Percentiles rank a stretch among this genome's conserved stretches.
Conservation (phyloP, 2,329 filamentous ascomycete species). For the Arthroderma sp. region DNA sequence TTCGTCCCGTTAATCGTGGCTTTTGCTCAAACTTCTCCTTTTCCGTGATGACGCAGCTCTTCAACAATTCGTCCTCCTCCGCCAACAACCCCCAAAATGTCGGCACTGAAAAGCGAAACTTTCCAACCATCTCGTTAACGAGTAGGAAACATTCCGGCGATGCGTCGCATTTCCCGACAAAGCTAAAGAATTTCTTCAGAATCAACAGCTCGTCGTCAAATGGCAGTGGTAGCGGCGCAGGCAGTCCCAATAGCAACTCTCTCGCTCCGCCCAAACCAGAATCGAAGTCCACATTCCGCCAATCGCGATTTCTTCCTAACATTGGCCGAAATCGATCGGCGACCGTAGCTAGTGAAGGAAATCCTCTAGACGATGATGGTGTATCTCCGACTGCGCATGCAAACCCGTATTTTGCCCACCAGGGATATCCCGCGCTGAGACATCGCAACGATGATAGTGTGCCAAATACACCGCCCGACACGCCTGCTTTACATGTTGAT, state of each 20-base stretch:
- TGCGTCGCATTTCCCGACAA: conserved; percentile 45
- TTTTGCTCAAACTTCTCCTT: conserved; percentile 10
- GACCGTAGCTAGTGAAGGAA: conserved; percentile 85
- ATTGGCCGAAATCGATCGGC: conserved; percentile 78
- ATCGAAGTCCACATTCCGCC: conserved; percentile 57
- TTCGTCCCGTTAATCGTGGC: conserved; percentile 6
- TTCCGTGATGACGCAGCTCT: conserved; percentile 30
- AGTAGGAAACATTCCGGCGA: conserved; percentile 35
- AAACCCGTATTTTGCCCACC: conserved; percentile 95
- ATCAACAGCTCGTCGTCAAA: conserved; percentile 38
- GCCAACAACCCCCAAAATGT: conserved; percentile 13
- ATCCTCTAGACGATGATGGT: conserved; percentile 76
- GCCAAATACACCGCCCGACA: conserved; percentile 83
- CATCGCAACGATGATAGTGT: conserved; percentile 93
- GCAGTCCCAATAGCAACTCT: conserved; percentile 30
- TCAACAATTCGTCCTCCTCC: conserved; percentile 25
- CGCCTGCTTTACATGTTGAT: conserved; percentile 62
- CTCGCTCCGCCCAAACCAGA: conserved; percentile 42
- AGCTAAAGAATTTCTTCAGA: conserved; percentile 58
- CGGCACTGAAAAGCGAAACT: conserved; percentile 34
- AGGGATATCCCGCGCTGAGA: conserved; percentile 81
- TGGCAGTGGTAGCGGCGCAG: conserved; percentile 19
- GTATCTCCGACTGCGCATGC: conserved; percentile 86
- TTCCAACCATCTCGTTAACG: conserved; percentile 32
- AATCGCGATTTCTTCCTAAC: conserved; percentile 77